These are phyloP conservation scores for Cryomyces minteri DNA, from an alignment of 495 filamentous ascomycete species.

Conservation along the genomic window DNA sequence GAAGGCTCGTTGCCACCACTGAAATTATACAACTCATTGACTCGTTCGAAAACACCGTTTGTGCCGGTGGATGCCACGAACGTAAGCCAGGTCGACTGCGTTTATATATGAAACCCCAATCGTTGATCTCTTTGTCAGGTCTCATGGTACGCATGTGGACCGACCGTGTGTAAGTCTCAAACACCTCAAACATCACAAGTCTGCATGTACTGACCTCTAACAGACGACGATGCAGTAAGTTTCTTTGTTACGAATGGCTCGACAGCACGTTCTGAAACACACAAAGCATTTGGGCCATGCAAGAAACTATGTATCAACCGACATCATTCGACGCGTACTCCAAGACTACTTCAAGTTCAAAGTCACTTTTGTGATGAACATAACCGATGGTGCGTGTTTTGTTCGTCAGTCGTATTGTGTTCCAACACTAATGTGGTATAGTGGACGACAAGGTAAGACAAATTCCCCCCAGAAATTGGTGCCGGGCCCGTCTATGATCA, in stretches of 20 bases:
- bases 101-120: not conserved
- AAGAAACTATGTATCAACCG: conserved; percentile 84
- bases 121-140: not conserved
- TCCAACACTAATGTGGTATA: no score
- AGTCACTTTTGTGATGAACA: conserved; percentile 89
- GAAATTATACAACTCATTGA: conserved; percentile 61
- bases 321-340: conserved; percentile 80
- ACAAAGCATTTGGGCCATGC: conserved; percentile 63
- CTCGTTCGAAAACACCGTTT: conserved; percentile 53
- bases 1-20: conserved; percentile 23
- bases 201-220: conserved; percentile 22
- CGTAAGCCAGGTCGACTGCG: conserved; percentile 79
- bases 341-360: conserved; percentile 71
- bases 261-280: not conserved
- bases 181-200: no score
- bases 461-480: not conserved
- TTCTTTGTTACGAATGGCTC: not conserved
- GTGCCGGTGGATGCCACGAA: conserved; percentile 55
- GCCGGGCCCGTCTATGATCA: not conserved
- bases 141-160: conserved; percentile 27
- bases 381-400: conserved; percentile 41
- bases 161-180: conserved; percentile 44
- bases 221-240: conserved; percentile 43
- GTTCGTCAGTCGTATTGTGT: no score
- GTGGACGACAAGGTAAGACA: conserved; percentile 55